phyloP scores from a whole-genome alignment of 2,329 filamentous ascomycete genomes.

The Cercospora sp. region DNA sequence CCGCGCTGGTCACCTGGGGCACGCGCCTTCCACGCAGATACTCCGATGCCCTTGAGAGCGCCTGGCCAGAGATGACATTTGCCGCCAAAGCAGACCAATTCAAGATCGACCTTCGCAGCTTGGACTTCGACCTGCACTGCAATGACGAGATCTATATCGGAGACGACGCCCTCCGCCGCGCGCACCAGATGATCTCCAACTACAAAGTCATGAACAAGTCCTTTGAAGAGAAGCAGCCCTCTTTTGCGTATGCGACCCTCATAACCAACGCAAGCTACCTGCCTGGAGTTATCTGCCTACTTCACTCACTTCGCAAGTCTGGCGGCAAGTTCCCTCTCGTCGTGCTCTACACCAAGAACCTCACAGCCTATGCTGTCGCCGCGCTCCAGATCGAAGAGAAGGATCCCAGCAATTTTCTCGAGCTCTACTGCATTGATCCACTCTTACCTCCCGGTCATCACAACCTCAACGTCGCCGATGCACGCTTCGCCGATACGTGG shows the following conservation, averaged over 20 bases:
- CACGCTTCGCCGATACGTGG: background rate
- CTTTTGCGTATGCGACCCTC: slow-evolving; percentile 51
- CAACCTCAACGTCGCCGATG: background rate
- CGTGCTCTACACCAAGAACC: slow-evolving; percentile 50
- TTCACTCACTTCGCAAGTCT: slow-evolving; percentile 50
- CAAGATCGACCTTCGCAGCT: background rate
- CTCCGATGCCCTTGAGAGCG: background rate
- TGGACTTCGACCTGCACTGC: background rate
- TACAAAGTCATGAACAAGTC: background rate
- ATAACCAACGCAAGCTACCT: slow-evolving; percentile 54
- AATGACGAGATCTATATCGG: background rate
- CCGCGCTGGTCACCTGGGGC: background rate
- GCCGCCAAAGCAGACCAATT: background rate
- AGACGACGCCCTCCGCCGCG: background rate
- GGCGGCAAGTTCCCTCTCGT: slow-evolving; percentile 50
- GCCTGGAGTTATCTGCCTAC: slow-evolving; percentile 53
- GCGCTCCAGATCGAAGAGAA: slow-evolving; percentile 47
- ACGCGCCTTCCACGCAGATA: background rate
- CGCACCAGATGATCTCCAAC: background rate
- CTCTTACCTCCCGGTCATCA: background rate
- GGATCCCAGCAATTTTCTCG: slow-evolving; percentile 45
- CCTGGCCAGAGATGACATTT: background rate
- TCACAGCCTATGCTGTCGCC: slow-evolving; percentile 42
- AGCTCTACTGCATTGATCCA: slow-evolving; percentile 15
- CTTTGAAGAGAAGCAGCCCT: background rate